Base-by-base conservation (phyloP, 1,139 yeast genomes). In the Suhomyces chickasaworum region DNA sequence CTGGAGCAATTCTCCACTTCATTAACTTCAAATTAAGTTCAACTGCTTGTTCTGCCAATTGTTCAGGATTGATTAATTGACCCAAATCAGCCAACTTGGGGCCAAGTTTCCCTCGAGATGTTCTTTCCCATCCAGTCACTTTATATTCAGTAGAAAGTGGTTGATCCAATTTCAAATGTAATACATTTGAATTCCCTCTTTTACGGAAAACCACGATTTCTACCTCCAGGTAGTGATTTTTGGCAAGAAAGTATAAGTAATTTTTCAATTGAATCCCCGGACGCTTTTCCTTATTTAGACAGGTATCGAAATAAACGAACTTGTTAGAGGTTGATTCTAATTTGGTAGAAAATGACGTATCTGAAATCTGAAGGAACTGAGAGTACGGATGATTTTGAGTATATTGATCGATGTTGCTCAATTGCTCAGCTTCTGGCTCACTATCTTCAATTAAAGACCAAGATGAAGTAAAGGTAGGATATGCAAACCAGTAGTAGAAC, bases 1-100 rank as follows among this genome's bases (percentile, higher is more conserved):
- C 78, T 0, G 99, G 98, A 0, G 90, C 91, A 23, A 93, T 80
- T 55, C 99, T 77, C 99, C 99, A 93, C 64, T 90, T 90, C 99
- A 93, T 95, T 38, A 93, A 72, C 65, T 88, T 88, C 52, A 95
- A 71, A 59, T 93, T 93, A 48, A 93, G 73, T 63, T 91, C 97
- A 4, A 90, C 93, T 0, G 97, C 95, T 63, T 93, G 98, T 50
- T 85, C 87, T 0, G 97, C 95, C 17, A 93, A 71, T 53, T 86
- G 84, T 5, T 73, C 54, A 0, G 99, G 99, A 60, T 91, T 83
- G 39, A 93, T 81, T 40, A 93, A 71, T 1, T 89, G 70, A 1
- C 95, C 90, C 45, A 93, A 67, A 60, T 93, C 95, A 0, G 96
- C 89, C 27, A 86, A 54, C 58, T 89, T 89, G 0, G 98, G 97